These are phyloP conservation scores for Blastocystis sp. DNA, from an alignment of 352 stramenopile genomes.

Conservation along the genomic window DNA sequence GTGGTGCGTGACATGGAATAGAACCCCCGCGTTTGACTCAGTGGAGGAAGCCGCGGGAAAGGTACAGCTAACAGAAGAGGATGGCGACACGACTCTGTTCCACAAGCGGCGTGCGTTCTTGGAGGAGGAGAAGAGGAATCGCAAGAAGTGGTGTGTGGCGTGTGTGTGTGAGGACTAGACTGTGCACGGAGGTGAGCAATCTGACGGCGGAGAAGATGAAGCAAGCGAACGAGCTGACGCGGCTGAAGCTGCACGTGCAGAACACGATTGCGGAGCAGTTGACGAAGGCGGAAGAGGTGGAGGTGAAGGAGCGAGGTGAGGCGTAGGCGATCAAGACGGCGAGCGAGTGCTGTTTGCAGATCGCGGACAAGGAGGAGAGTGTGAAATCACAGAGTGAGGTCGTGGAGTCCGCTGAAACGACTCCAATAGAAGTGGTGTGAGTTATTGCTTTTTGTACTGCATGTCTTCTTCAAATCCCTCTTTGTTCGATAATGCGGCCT, in stretches of 20 bases:
- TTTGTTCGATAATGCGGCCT: conserved; percentile 7
- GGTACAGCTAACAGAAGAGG: neutral
- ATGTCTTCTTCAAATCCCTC: neutral
- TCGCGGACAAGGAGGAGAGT: conserved; percentile 31
- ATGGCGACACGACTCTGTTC: conserved; percentile 36
- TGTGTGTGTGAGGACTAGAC: neutral
- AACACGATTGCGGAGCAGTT: conserved; percentile 9
- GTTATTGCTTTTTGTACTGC: neutral
- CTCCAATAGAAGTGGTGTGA: conserved; percentile 8
- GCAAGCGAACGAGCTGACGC: neutral
- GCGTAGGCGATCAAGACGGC: conserved; percentile 40
- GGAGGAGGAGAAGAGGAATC: conserved; percentile 47
- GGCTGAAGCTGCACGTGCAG: conserved; percentile 37
- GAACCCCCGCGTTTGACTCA: conserved; percentile 33
- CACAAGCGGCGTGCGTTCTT: neutral
- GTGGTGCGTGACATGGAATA: neutral
- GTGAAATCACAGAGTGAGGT: neutral
- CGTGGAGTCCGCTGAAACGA: neutral
- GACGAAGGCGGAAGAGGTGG: conserved; percentile 42
- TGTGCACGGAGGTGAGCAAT: conserved; percentile 4
- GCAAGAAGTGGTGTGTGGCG: neutral
- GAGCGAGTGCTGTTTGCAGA: conserved; percentile 6
- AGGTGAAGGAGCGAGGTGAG: neutral
- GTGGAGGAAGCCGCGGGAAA: neutral
- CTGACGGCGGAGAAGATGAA: conserved; percentile 10